Evolutionary conservation across 345 rosid species (phyloP).

Genomic region (Barbarea vulgaris): DNA sequence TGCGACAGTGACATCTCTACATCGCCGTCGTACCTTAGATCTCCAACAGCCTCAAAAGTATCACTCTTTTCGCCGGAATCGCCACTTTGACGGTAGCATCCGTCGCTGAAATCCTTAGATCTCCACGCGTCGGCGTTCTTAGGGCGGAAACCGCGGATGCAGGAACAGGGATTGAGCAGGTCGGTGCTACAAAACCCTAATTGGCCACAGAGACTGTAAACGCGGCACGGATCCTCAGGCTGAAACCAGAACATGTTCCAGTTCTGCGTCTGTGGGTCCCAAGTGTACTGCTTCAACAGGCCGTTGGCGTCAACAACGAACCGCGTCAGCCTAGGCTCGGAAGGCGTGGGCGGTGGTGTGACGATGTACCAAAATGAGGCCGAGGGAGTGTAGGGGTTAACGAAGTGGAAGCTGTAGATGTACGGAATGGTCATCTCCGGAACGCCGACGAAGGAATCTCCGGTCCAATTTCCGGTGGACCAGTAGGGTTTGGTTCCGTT

Average conservation of each 20-base stretch:
- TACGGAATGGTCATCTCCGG: conserved; percentile 50
- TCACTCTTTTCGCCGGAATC: conserved; percentile 44
- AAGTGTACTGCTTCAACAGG: conserved; percentile 49
- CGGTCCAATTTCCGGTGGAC: conserved; percentile 85
- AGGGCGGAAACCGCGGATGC: conserved; percentile 57
- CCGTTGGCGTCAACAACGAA: conserved; percentile 54
- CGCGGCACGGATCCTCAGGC: conserved; percentile 60
- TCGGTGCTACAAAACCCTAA: conserved; percentile 55
- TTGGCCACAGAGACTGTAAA: conserved; percentile 65
- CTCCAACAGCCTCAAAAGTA: conserved; percentile 36
- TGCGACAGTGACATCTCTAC: conserved; percentile 34
- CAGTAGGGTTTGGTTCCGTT: conserved; percentile 53
- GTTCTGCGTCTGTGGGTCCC: conserved; percentile 42
- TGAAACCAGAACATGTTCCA: conserved; percentile 52
- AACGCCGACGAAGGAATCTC: conserved; percentile 50
- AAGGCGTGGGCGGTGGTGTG: conserved; percentile 35
- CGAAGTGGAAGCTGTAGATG: conserved; percentile 67
- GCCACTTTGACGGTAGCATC: conserved; percentile 47
- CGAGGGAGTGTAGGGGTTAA: conserved; percentile 49
- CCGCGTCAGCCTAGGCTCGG: conserved; percentile 49
- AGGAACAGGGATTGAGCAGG: conserved; percentile 44
- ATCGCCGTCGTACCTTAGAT: conserved; percentile 47
- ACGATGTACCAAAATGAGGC: conserved; percentile 59
- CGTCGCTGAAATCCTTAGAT: conserved; percentile 45
- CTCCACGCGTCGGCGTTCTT: conserved; percentile 25